phyloP scores from a whole-genome alignment of 192 early-diverging fungal species.

The Thamnidium elegans region DNA sequence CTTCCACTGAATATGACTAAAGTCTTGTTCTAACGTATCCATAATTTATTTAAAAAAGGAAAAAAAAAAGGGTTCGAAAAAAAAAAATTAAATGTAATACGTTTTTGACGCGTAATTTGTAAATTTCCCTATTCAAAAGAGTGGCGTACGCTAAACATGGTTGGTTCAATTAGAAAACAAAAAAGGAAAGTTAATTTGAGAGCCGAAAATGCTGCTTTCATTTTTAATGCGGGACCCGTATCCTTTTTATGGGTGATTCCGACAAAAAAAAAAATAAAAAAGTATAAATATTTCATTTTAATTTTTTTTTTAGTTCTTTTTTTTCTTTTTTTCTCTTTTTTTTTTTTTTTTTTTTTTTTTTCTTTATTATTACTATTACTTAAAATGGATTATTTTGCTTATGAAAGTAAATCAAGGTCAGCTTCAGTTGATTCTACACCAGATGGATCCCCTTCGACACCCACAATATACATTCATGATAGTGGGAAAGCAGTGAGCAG shows the following conservation, averaged over 20 bases:
- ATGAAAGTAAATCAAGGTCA: slow-evolving; percentile 2
- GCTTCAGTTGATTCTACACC: slow-evolving; percentile 1
- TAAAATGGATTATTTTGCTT: slow-evolving; percentile 25
- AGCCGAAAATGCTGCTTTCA: too few relatives aligned
- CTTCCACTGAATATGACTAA: background rate
- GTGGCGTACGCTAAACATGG: background rate
- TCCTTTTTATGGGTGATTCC: background rate
- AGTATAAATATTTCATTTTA: background rate
- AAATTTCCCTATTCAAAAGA: too few relatives aligned
- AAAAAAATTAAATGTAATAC: background rate
- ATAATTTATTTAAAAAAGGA: background rate
- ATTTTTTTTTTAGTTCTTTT: background rate
- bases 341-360: slow-evolving; percentile 8
- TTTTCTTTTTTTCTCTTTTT: slow-evolving; percentile 7
- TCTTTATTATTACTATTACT: background rate
- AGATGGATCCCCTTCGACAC: slow-evolving; percentile 13
- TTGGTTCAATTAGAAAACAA: background rate
- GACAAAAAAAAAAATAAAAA: background rate
- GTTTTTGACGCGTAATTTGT: too few relatives aligned
- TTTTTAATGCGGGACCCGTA: background rate
- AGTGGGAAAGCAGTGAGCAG: slow-evolving; percentile 1
- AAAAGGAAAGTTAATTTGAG: too few relatives aligned
- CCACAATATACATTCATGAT: slow-evolving; percentile 12
- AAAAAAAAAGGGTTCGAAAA: slow-evolving; percentile 10
- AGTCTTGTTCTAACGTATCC: background rate